Percentiles rank a stretch among this genome's conserved stretches.
phyloP scores from a whole-genome alignment of 345 rosid species.

The Eucalyptus albens region DNA sequence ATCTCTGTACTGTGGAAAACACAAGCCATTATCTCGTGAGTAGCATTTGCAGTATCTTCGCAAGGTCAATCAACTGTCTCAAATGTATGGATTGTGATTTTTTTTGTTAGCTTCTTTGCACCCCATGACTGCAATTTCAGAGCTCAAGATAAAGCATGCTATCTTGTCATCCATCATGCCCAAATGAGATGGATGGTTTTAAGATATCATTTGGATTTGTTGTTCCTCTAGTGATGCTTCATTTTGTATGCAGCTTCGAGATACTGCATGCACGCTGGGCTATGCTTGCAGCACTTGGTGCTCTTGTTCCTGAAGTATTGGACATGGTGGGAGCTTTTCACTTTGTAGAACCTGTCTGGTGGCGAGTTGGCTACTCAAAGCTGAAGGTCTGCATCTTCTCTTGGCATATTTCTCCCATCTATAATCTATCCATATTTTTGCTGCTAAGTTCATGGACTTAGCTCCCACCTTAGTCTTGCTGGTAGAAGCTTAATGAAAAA shows the following conservation, averaged over 20 bases:
- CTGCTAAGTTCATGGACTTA: neutral
- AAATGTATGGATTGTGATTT: neutral
- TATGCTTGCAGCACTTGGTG: constrained; percentile 92
- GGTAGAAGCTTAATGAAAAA: neutral
- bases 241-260: constrained; percentile 52
- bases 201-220: neutral
- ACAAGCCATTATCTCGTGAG: neutral
- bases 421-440: neutral
- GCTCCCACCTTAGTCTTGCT: neutral
- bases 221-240: neutral
- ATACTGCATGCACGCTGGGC: constrained; percentile 98
- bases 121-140: neutral
- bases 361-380: constrained; percentile 92
- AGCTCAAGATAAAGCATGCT: neutral
- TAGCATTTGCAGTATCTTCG: neutral
- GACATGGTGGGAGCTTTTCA: constrained; percentile 60
- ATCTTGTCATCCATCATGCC: neutral
- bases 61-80: neutral
- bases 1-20: neutral
- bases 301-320: constrained; percentile 72
- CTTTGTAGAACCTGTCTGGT: constrained; percentile 87
- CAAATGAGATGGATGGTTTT: neutral
- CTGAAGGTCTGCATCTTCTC: constrained; percentile 39
- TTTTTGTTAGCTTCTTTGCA: neutral
- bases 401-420: neutral